Conservation (phyloP, 139 green algal genomes). For the Edaphochlamys debaryana region DNA sequence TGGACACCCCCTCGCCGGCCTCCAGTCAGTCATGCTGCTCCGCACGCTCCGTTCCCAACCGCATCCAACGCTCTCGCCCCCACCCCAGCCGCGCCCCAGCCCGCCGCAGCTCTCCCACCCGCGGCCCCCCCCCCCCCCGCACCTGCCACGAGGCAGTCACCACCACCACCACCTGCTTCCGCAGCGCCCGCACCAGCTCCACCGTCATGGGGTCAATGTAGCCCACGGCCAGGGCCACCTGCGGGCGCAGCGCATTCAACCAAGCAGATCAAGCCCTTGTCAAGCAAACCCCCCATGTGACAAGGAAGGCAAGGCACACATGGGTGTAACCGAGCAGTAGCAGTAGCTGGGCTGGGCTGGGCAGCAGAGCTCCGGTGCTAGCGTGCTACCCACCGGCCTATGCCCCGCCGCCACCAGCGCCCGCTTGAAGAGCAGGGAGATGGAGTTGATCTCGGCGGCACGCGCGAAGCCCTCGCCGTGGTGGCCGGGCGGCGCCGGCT, state of each 20-base stretch:
- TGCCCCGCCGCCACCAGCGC: constrained; percentile 55
- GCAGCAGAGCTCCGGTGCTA: not conserved
- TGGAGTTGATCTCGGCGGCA: constrained; percentile 65
- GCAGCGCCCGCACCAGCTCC: constrained; percentile 66
- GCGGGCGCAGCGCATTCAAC: not conserved
- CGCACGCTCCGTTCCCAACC: not conserved
- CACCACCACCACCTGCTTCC: constrained; percentile 92
- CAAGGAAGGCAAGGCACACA: not conserved
- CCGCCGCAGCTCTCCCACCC: too few species aligned
- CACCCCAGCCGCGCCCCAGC: not conserved
- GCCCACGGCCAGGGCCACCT: constrained; percentile 81
- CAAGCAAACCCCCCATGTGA: too few species aligned
- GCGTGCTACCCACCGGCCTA: constrained; percentile 33
- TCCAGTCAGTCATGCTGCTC: too few species aligned
- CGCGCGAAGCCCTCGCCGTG: constrained; percentile 83
- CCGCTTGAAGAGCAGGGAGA: constrained; percentile 66
- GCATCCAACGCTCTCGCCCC: not conserved
- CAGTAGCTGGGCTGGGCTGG: not conserved
- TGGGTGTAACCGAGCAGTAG: too few species aligned
- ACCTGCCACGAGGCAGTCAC: constrained; percentile 86
- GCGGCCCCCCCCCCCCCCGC: not conserved
- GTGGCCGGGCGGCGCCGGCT: constrained; percentile 57
- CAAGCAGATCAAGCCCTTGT: too few species aligned
- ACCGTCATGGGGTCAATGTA: constrained; percentile 74
- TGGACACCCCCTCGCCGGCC: too few species aligned